These are phyloP conservation scores for Kwoniella mangroviensis DNA, from an alignment of 768 basidiomycete genomes.

Conservation along the genomic window DNA sequence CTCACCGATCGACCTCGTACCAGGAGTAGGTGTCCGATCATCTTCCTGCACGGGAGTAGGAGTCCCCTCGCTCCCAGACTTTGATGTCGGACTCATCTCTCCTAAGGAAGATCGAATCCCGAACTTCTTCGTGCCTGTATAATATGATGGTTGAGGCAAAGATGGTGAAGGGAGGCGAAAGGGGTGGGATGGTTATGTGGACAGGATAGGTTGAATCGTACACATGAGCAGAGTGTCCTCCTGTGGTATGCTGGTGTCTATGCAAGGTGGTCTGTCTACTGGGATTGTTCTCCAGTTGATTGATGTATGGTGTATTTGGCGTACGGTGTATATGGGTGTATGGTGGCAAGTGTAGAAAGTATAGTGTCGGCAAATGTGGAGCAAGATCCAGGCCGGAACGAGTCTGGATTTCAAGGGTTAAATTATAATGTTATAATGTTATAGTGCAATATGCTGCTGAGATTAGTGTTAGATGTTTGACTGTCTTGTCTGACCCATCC, in stretches of 20 bases:
- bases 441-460: too few relatives aligned
- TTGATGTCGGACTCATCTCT: slow-evolving; percentile 5
- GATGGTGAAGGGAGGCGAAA: slow-evolving; percentile 10
- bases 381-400: slow-evolving; percentile 5
- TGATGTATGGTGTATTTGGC: not conserved
- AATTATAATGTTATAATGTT: not conserved
- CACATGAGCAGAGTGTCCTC: not conserved
- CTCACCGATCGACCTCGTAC: not conserved
- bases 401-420: slow-evolving; percentile 7
- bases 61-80: slow-evolving; percentile 11
- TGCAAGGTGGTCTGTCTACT: not conserved
- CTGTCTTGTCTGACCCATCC: too few relatives aligned
- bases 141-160: not conserved
- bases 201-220: not conserved
- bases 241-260: not conserved
- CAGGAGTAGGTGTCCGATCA: slow-evolving; percentile 1
- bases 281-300: too few relatives aligned
- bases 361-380: slow-evolving; percentile 16
- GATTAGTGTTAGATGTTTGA: too few relatives aligned
- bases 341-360: not conserved
- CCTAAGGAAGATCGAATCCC: too few relatives aligned
- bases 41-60: not conserved
- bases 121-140: not conserved
- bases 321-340: not conserved
- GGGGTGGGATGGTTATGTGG: not conserved